These are phyloP conservation scores for Candida golubevii DNA, from an alignment of 805 yeast species.

Conservation along the genomic window DNA sequence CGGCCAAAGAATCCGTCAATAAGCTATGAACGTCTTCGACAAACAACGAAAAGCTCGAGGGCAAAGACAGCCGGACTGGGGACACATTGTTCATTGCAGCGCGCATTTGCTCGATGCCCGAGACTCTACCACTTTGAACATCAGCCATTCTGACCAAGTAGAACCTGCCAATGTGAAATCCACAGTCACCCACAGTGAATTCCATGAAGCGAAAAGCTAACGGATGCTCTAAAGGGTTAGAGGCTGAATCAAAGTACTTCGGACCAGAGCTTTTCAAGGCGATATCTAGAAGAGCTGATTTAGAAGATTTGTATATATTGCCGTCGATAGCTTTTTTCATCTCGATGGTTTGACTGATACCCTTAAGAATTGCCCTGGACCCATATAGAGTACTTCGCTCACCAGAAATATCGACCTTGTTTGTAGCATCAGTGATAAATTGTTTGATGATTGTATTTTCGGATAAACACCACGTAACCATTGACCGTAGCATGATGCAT, in stretches of 20 bases:
- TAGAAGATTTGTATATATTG: slow-evolving; percentile 20
- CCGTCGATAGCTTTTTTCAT: slow-evolving; percentile 29
- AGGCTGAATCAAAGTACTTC: slow-evolving; percentile 35
- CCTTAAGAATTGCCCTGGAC: slow-evolving; percentile 32
- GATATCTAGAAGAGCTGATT: no score
- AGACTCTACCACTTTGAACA: slow-evolving; percentile 32
- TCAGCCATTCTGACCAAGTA: slow-evolving; percentile 36
- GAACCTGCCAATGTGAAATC: slow-evolving; percentile 38
- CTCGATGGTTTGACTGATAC: slow-evolving; percentile 29
- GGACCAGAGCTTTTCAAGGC: neutral
- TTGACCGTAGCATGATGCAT: slow-evolving; percentile 31
- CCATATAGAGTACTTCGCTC: slow-evolving; percentile 37
- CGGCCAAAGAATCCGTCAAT: slow-evolving; percentile 24
- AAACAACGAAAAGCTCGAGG: slow-evolving; percentile 35
- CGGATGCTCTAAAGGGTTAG: slow-evolving; percentile 33
- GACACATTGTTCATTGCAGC: slow-evolving; percentile 14
- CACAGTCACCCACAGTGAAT: slow-evolving; percentile 36
- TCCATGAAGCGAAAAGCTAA: slow-evolving; percentile 33
- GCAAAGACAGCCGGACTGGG: slow-evolving; percentile 12
- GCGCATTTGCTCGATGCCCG: slow-evolving; percentile 33
- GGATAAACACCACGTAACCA: slow-evolving; percentile 35
- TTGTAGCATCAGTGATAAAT: slow-evolving; percentile 21
- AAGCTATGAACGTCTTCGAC: slow-evolving; percentile 38
- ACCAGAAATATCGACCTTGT: slow-evolving; percentile 34
- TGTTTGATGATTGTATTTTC: slow-evolving; percentile 28